These are phyloP conservation scores for Nicotiana tomentosiformis DNA, from an alignment of 257 asterid genomes.

Conservation along the genomic window DNA sequence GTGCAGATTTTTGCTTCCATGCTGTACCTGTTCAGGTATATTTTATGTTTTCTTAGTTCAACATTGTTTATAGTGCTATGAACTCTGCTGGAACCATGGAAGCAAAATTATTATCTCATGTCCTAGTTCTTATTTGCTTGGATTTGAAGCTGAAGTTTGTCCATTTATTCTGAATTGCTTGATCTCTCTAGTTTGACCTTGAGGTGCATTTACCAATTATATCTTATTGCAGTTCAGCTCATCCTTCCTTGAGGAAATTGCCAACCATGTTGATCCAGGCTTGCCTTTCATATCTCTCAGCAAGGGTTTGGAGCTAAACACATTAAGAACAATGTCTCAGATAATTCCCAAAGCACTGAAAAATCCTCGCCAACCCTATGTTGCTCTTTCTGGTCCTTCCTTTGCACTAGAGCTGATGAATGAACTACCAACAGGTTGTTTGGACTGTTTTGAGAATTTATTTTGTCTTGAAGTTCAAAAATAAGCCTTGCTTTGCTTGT, in stretches of 20 bases:
- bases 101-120: not conserved
- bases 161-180: not conserved
- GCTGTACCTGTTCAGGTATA: conserved; percentile 92
- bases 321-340: conserved; percentile 85
- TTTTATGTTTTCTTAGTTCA: conserved; percentile 3
- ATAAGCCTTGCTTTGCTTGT: conserved; percentile 5
- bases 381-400: conserved; percentile 87
- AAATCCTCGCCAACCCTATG: conserved; percentile 89
- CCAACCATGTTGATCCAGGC: conserved; percentile 74
- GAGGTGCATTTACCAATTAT: conserved; percentile 12
- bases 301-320: conserved; percentile 87
- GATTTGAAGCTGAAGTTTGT: not conserved
- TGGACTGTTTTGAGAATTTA: conserved; percentile 15
- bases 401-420: conserved; percentile 92
- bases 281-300: conserved; percentile 90
- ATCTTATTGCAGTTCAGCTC: conserved; percentile 77
- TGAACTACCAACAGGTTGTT: conserved; percentile 77
- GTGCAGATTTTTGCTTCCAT: conserved; percentile 89
- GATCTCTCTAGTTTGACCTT: conserved; percentile 8
- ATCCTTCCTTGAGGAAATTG: conserved; percentile 69
- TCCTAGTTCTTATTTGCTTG: not conserved
- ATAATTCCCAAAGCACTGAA: conserved; percentile 70
- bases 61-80: not conserved
- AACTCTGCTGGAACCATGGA: not conserved
- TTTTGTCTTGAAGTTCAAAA: conserved; percentile 3